Base-by-base conservation (phyloP, 257 asterid genomes). In the Solanum lignicaule region DNA sequence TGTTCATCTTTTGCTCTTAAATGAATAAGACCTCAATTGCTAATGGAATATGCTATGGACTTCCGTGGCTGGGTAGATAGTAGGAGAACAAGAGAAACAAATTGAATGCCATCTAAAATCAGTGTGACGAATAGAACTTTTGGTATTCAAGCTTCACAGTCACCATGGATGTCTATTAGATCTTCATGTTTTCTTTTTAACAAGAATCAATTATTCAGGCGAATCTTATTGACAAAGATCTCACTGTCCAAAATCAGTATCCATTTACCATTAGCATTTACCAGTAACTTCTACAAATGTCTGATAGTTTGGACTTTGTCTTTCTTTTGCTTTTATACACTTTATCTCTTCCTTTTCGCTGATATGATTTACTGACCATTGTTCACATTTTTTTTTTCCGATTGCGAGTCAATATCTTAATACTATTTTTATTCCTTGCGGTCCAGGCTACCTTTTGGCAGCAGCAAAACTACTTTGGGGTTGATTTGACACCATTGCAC, bases 381-480 rank as follows among this genome's bases (percentile, higher is more conserved):
- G 16, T 43, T 79, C 27, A 27, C 39, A 25, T 79, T 43, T 8
- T 78, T 9, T n/a, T 76, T 32, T 74, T 78, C 9, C 38, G 9
- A 46, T 32, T 27, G 41, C 11, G 18, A 48, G 85, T 27, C 85
- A 48, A 46, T 73, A 15, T 60, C 52, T 88, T 79, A 38, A 85
- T 76, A 6, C 89, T 89, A 41, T 88, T 88, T 55, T 88, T 88
- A 85, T 83, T 90, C 43, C 69, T 89, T 91, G 83, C 89, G 46
- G 65, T 90, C 39, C 93, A 97, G 99, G 98, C 99, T 88, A 93
- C 96, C 88, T 97, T 97, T 90, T 97, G 99, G 99, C 99, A 96
- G 94, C 99, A 97, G 88, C 96, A 95, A 88, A 96, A 96, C 88
- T 97, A 96, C 88, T 97, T 94, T 83, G 98, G 98, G 86, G 99